These are phyloP conservation scores for Nothophaeocryptopus gaeumannii DNA, from an alignment of 2,329 filamentous ascomycete genomes.

Conservation along the genomic window DNA sequence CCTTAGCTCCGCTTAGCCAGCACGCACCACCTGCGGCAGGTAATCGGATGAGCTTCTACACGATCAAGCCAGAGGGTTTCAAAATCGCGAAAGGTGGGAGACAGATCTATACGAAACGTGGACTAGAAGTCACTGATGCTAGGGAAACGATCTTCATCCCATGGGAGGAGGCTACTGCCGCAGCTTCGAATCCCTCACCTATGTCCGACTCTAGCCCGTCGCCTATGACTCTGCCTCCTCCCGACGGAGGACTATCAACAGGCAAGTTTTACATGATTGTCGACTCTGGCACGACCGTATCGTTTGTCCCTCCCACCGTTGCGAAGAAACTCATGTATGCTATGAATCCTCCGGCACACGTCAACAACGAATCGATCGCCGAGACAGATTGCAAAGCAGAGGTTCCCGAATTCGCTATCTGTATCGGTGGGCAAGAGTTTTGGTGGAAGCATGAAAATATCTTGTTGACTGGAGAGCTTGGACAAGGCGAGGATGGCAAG, in stretches of 20 bases:
- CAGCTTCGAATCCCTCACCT: too few relatives aligned
- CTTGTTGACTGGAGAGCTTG: neutral
- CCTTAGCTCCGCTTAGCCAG: neutral
- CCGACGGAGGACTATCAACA: neutral
- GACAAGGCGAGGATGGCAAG: conserved; percentile 16
- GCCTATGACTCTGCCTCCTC: neutral
- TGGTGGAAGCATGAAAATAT: conserved; percentile 1
- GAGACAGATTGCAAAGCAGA: neutral
- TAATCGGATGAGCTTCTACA: neutral
- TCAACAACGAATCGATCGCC: neutral
- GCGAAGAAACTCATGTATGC: neutral
- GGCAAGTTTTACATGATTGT: neutral
- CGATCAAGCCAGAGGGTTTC: neutral
- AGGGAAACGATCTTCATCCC: neutral
- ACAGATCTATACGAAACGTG: too few relatives aligned
- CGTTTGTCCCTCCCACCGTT: neutral
- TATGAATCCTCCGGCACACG: neutral
- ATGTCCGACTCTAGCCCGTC: neutral
- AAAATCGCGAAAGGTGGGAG: neutral
- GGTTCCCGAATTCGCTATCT: neutral
- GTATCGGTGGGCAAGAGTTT: neutral
- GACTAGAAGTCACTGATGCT: neutral
- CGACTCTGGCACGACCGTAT: neutral
- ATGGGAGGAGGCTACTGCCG: too few relatives aligned
- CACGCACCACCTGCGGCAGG: neutral